phyloP scores from a whole-genome alignment of 495 filamentous ascomycete genomes.

The Penicillium atrosanguineum region DNA sequence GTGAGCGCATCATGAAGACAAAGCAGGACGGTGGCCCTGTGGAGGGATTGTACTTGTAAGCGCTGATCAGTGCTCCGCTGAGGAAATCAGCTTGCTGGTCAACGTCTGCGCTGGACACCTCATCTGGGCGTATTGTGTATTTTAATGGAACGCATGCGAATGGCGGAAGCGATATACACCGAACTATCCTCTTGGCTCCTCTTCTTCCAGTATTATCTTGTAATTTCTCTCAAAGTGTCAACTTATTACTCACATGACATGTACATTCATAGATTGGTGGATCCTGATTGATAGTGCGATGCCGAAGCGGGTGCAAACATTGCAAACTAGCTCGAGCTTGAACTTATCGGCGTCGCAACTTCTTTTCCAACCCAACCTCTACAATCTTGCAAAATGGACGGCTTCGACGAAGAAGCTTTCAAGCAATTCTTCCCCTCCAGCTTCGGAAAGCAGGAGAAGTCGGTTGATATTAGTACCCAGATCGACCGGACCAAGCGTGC shows the following conservation, averaged over 20 bases:
- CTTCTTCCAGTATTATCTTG: too few relatives aligned
- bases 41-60: constrained; percentile 96
- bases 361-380: constrained; percentile 10
- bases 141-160: constrained; percentile 23
- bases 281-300: background rate
- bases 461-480: constrained; percentile 72
- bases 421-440: constrained; percentile 76
- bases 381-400: constrained; percentile 44
- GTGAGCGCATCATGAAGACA: constrained; percentile 95
- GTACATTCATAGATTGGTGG: background rate
- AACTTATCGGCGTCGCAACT: constrained; percentile 20
- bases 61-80: constrained; percentile 4
- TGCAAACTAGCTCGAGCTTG: constrained; percentile 34
- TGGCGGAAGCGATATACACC: background rate
- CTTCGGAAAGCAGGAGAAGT: constrained; percentile 80
- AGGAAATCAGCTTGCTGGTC: background rate
- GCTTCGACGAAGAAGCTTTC: constrained; percentile 79
- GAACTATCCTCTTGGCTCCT: background rate
- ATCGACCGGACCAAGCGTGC: constrained; percentile 72
- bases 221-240: too few relatives aligned
- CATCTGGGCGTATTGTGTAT: constrained; percentile 24
- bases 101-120: constrained; percentile 11
- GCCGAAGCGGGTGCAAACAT: background rate
- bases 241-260: too few relatives aligned
- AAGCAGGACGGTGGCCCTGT: constrained; percentile 95